phyloP scores from a whole-genome alignment of 2,329 filamentous ascomycete genomes.

The Macrophomina pseudophaseolina region DNA sequence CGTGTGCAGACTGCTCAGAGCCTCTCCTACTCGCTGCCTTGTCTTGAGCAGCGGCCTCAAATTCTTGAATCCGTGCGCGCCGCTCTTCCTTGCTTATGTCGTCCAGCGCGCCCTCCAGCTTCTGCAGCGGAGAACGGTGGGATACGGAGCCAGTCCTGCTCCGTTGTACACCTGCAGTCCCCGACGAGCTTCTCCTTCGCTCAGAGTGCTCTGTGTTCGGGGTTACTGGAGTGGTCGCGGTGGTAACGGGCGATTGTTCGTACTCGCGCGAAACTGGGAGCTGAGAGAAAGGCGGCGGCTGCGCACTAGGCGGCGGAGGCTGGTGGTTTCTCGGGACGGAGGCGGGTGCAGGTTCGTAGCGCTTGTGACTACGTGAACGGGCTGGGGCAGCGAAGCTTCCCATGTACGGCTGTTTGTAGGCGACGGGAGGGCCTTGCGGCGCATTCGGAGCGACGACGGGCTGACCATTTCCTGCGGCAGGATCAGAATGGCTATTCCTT shows the following conservation, averaged over 20 bases:
- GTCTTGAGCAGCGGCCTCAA: conserved; percentile 75
- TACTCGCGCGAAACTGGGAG: neutral
- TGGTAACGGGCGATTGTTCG: neutral
- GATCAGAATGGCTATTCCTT: conserved; percentile 11
- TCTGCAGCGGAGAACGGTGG: conserved; percentile 89
- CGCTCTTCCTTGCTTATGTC: conserved; percentile 97
- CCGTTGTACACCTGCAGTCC: conserved; percentile 22
- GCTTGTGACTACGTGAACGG: conserved; percentile 22
- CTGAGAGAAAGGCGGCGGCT: neutral
- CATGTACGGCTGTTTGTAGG: conserved; percentile 26
- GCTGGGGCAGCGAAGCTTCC: conserved; percentile 25
- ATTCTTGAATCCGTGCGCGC: conserved; percentile 80
- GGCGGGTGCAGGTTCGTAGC: conserved; percentile 24
- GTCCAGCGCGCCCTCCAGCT: conserved; percentile 85
- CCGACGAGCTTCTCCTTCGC: conserved; percentile 32
- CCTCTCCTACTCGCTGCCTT: conserved; percentile 45
- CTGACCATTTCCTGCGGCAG: conserved; percentile 12
- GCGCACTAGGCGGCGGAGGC: neutral
- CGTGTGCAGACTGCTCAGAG: conserved; percentile 4
- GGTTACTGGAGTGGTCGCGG: conserved; percentile 4
- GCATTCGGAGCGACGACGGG: conserved; percentile 8
- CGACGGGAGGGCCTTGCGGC: conserved; percentile 16
- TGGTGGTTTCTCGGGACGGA: neutral
- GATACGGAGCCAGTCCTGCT: conserved; percentile 65
- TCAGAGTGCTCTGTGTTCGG: conserved; percentile 24